Evolutionary conservation across 2,329 filamentous ascomycete genomes (phyloP), one percentile per base, ranked within the genome.

Genomic region (Pseudogymnoascus sp.): DNA sequence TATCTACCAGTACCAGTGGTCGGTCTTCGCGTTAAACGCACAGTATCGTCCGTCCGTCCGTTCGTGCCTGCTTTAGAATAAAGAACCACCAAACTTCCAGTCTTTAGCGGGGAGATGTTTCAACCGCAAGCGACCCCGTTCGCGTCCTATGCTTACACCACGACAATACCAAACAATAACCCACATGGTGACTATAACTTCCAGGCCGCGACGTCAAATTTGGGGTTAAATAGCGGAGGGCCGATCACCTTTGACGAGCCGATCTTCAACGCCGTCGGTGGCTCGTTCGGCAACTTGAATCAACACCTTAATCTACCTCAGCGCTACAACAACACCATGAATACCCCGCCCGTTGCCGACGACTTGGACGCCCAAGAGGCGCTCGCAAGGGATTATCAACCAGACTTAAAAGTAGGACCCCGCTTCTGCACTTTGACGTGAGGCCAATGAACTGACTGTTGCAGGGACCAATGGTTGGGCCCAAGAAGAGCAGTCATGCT

Each of bases 391-490:
- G 80, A 83, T 40, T 88, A 85, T 70, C 80, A 82, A 65, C 83
- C 84, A 6, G 75, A 80, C n/a, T 74, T 83, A 44, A 75, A 83
- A 76, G 85, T 86, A 75, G 70, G 78, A 71, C 62, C 21, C 46
- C 13, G 6, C 2, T 60, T 11, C 19, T 37, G 0, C 7, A 29
- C 33, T 19, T 23, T 38, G 33, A 42, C 19, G 1, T 26, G 59
- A 19, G 33, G 6, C 33, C 67, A 60, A 70, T 66, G 69, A 66
- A 64, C 70, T 76, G 66, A 75, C 69, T 63, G 63, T 67, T 62
- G 67, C 72, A 97, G 93, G 92, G 91, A 63, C 90, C 91, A 65
- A 81, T 93, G 60, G 89, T 97, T 68, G 90, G 91, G 70, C 83
- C 88, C 65, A 90, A 89, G 76, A 85, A 86, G 71, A 84, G 89